Evolutionary conservation across 208 protist species (phyloP).

Genomic region (Acanthamoeba rhysodes): DNA sequence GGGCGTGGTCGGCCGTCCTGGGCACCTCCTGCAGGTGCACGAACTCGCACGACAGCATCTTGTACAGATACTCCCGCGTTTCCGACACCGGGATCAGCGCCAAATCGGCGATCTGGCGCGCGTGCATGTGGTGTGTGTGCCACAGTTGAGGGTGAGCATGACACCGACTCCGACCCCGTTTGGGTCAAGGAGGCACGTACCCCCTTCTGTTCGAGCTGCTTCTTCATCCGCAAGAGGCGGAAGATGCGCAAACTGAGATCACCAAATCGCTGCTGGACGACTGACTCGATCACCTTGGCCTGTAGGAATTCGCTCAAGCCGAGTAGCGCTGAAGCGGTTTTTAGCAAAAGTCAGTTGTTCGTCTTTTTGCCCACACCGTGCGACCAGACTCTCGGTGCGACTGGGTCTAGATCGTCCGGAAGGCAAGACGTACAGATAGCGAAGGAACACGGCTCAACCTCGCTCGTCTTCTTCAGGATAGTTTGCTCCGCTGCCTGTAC

Average conservation of each 20-base stretch:
- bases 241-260: slow-evolving; percentile 69
- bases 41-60: slow-evolving; percentile 62
- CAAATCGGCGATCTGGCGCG: slow-evolving; percentile 19
- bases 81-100: slow-evolving; percentile 35
- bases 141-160: too few relatives aligned
- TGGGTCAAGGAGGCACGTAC: background rate
- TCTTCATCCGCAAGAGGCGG: slow-evolving; percentile 50
- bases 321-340: slow-evolving; percentile 3
- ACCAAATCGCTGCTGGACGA: slow-evolving; percentile 57
- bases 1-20: slow-evolving; percentile 38
- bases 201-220: slow-evolving; percentile 62
- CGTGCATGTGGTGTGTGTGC: too few relatives aligned
- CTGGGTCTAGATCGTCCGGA: too few relatives aligned
- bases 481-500: background rate
- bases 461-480: slow-evolving; percentile 43
- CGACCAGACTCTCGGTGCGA: background rate
- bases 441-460: background rate
- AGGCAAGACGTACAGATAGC: background rate
- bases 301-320: slow-evolving; percentile 61
- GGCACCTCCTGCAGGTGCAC: slow-evolving; percentile 74
- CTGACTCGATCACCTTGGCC: slow-evolving; percentile 54
- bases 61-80: slow-evolving; percentile 42
- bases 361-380: background rate
- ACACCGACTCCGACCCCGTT: background rate
- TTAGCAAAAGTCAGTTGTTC: background rate